Base-by-base conservation (phyloP, 345 rosid species). In the Acer yangbiense region DNA sequence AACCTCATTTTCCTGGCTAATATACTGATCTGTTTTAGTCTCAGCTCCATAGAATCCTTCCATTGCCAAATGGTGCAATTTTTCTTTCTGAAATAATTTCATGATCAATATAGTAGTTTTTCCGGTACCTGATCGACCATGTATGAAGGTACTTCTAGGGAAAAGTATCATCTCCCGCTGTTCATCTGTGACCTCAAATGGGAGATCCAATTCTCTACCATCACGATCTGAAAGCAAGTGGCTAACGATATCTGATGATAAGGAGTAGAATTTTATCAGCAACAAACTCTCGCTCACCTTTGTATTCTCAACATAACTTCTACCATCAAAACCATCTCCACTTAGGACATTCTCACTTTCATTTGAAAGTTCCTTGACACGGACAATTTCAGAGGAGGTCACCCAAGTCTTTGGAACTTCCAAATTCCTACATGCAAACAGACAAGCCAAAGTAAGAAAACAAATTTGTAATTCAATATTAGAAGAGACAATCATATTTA, bases 91-190 rank as follows among this genome's bases (percentile, higher is more conserved):
- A 61, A 82, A 80, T 74, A 89, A 78, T 77, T 87, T 89, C 80
- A 79, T 83, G 0, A 84, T 85, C 39, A 89, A 35, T 50, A 87
- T 82, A 0, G 90, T 89, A 4, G 92, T 89, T 76, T 89, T 89
- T 5, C 92, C 92, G 3, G 89, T 89, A 7, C 90, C 92, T 12
- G 92, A 89, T 48, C 89, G 72, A 39, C 92, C 92, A 23, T 85
- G 77, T 8, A 89, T 73, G 67, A 89, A 87, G 6, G 84, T 78
- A 69, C 86, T 87, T 82, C 60, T 80, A 10, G 71, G 84, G 16
- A 79, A 82, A 43, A 44, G 12, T 61, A 87, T 83, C 12, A 89
- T 81, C 62, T 83, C 88, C 2, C 23, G 35, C 54, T 85, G 86
- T 52, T 87, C 82, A 32, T 80, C 85, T 9, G 89, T 84, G n/a